Base-by-base conservation (phyloP, 1,139 yeast species). In the Scheffersomyces titani region DNA sequence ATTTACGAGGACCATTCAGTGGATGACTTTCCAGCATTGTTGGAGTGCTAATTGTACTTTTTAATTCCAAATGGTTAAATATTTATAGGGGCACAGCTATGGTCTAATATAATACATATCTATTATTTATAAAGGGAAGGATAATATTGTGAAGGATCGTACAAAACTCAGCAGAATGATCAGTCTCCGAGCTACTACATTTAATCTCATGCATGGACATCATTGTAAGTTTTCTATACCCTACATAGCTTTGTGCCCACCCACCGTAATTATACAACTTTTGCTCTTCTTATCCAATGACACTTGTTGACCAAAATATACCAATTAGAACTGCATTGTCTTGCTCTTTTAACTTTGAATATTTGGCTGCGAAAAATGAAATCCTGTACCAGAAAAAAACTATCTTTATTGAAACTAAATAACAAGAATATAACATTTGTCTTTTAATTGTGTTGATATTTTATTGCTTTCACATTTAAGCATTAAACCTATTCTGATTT, bases 1-100 rank as follows among this genome's bases (percentile, higher is more conserved):
- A 85, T 92, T 57, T 92, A 87, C 76, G 90, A 89, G 65, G 83
- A 83, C 61, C 86, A 87, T 57, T 80, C 84, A 63, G 86, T 87
- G 74, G 84, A 85, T 59, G 81, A 83, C 59, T 78, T 89, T 65
- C 93, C 93, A 50, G 75, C 75, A 57, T 77, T 86, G 72, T 79
- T 88, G 63, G 91, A 86, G 69, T 52, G 57, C 11, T 46, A 46
- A 46, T 13, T 46, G 4, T 7, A 7, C 22, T 19, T 11, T 30
- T 11, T 24, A 30, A 30, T 1, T 13, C 13, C 40, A 4, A 3
- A 30, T 9, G 40, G 40, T 30, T 30, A 9, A 13, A 30, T 30
- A 30, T 30, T 11, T 30, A 30, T 30, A 30, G 40, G 13, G 40
- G 3, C 2, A 7, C 13, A 30, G 40, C 40, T 30, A 11, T 30